Evolutionary conservation across 2,329 filamentous ascomycete genomes (phyloP).

Genomic region (Dactylellina leptospora): DNA sequence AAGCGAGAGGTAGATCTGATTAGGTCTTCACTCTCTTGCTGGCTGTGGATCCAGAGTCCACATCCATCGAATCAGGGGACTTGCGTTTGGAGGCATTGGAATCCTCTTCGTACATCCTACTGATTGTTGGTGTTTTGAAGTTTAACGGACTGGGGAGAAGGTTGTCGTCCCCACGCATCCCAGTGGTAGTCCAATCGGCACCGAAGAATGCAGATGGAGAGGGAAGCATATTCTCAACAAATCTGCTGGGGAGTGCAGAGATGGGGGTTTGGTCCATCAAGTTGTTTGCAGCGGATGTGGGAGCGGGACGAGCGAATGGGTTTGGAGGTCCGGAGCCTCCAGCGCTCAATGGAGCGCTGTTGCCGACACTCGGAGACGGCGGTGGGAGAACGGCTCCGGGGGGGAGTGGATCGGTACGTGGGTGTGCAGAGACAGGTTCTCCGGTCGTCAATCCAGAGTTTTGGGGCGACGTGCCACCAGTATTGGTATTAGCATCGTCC

Average conservation of each 20-base stretch:
- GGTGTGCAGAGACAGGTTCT: conserved; percentile 68
- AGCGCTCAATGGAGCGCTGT: conserved; percentile 77
- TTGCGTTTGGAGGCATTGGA: conserved; percentile 40
- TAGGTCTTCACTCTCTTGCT: conserved; percentile 49
- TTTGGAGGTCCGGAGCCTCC: conserved; percentile 93
- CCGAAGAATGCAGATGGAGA: conserved; percentile 92
- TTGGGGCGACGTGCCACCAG: conserved; percentile 73
- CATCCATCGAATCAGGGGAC: conserved; percentile 45
- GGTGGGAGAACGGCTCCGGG: conserved; percentile 82
- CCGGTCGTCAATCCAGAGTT: conserved; percentile 66
- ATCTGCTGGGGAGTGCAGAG: conserved; percentile 90
- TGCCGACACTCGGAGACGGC: conserved; percentile 80
- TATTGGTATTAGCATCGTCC: conserved; percentile 75
- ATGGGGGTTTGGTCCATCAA: conserved; percentile 77
- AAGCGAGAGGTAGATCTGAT: not conserved
- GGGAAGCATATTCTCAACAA: conserved; percentile 86
- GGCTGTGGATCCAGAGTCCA: conserved; percentile 35
- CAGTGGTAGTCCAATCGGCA: conserved; percentile 78
- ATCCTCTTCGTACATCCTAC: conserved; percentile 48
- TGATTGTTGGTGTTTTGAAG: conserved; percentile 78
- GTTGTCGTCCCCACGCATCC: conserved; percentile 72
- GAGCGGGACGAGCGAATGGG: conserved; percentile 87
- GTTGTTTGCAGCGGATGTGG: conserved; percentile 68
- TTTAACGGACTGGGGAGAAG: conserved; percentile 91
- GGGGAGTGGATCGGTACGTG: conserved; percentile 55